Evolutionary conservation across 1,284 basidiomycete genomes (phyloP).

Genomic region (Apiotrichum sp.): DNA sequence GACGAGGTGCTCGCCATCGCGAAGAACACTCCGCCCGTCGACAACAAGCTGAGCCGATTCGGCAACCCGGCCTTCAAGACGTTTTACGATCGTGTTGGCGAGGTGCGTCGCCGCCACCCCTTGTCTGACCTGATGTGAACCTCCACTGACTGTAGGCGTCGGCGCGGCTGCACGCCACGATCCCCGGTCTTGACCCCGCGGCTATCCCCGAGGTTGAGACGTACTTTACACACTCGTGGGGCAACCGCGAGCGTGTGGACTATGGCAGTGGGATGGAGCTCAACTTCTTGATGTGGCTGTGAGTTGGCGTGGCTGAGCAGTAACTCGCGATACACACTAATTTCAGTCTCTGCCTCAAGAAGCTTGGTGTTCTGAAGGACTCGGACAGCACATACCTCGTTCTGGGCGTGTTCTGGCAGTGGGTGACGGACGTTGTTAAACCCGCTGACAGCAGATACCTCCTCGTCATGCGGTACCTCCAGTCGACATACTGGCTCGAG

Average conservation of each 20-base stretch:
- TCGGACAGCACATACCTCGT: conserved; percentile 74
- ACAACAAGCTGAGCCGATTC: conserved; percentile 87
- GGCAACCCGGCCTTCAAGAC: conserved; percentile 94
- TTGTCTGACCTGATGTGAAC: too few relatives aligned
- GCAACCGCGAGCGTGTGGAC: conserved; percentile 85
- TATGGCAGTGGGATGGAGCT: conserved; percentile 99
- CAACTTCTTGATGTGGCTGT: conserved; percentile 97
- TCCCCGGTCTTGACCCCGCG: conserved; percentile 57
- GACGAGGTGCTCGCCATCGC: conserved; percentile 64
- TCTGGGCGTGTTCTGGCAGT: conserved; percentile 85
- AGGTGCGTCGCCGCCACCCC: conserved; percentile 50
- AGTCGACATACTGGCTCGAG: conserved; percentile 95
- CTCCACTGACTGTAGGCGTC: conserved; percentile 12
- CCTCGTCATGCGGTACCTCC: conserved; percentile 79
- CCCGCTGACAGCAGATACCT: conserved; percentile 60
- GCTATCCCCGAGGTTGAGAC: conserved; percentile 62
- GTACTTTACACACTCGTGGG: conserved; percentile 87
- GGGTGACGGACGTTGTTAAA: conserved; percentile 10
- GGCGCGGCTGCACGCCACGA: conserved; percentile 49
- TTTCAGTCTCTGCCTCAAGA: conserved; percentile 69
- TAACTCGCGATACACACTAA: not conserved
- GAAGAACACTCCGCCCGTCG: conserved; percentile 70
- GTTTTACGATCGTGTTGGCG: conserved; percentile 75
- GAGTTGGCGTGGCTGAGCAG: conserved; percentile 39
- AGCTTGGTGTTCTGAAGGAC: conserved; percentile 61